Conservation (phyloP, 164 flowering plant genomes). For the Vitis riparia region DNA sequence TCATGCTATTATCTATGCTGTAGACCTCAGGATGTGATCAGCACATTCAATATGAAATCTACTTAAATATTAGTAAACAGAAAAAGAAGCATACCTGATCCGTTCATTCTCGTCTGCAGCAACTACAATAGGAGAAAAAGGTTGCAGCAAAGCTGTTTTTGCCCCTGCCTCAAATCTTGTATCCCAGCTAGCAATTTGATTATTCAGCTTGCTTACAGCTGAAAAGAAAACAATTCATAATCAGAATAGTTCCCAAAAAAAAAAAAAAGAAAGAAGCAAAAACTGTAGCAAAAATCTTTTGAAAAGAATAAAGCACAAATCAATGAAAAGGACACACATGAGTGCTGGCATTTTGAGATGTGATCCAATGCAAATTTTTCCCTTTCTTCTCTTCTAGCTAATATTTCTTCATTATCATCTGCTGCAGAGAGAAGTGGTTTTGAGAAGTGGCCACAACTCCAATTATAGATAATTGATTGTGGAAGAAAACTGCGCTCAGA, state of each 20-base stretch:
- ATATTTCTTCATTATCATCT: constrained; percentile 79
- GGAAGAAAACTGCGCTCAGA: constrained; percentile 93
- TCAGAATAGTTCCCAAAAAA: background rate
- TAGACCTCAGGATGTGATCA: too few relatives aligned
- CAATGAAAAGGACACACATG: constrained; percentile 47
- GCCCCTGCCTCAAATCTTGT: constrained; percentile 85
- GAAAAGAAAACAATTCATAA: constrained; percentile 16
- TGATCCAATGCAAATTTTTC: constrained; percentile 78
- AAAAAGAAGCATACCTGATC: constrained; percentile 56
- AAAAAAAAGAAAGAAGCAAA: background rate
- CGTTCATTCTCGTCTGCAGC: constrained; percentile 91
- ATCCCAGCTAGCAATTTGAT: constrained; percentile 86
- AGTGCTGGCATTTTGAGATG: constrained; percentile 85
- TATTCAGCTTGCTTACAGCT: constrained; percentile 75
- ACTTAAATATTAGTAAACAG: background rate
- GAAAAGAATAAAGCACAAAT: background rate
- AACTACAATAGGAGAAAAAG: constrained; percentile 86
- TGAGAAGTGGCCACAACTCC: constrained; percentile 98
- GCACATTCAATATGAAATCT: too few relatives aligned
- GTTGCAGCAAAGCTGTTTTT: constrained; percentile 68
- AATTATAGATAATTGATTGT: constrained; percentile 85
- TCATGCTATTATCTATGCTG: too few relatives aligned
- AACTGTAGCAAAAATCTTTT: background rate
- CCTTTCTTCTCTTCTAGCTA: constrained; percentile 69
- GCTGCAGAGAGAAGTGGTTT: constrained; percentile 79